Evolutionary conservation across 164 flowering plant genomes (phyloP).

Genomic region (Macadamia integrifolia): DNA sequence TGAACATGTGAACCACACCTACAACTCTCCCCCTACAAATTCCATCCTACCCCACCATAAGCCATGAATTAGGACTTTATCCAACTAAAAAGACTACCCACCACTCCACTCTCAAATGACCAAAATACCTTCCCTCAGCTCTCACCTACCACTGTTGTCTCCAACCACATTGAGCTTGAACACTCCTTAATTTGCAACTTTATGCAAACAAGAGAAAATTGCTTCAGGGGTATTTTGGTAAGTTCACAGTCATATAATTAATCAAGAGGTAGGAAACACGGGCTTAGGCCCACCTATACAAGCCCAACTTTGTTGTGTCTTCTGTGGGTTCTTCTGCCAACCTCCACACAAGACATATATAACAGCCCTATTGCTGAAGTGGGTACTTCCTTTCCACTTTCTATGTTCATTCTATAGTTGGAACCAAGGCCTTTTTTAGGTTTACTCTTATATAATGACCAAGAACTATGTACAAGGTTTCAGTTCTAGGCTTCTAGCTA

Average conservation of each 20-base stretch:
- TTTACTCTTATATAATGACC: too few relatives aligned
- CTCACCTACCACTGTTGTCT: too few relatives aligned
- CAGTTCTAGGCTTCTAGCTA: too few relatives aligned
- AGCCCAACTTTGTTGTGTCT: background rate
- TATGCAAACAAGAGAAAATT: too few relatives aligned
- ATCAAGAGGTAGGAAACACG: too few relatives aligned
- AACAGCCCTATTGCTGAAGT: too few relatives aligned
- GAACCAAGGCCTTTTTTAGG: background rate
- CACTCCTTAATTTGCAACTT: background rate
- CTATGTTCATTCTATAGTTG: too few relatives aligned
- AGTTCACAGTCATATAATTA: background rate
- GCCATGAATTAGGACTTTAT: background rate
- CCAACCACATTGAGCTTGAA: too few relatives aligned
- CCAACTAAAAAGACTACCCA: background rate
- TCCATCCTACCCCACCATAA: background rate
- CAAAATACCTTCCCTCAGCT: background rate
- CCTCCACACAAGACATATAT: too few relatives aligned
- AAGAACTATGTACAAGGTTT: too few relatives aligned
- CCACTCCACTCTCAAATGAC: background rate
- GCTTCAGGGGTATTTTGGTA: background rate
- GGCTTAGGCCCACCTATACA: background rate
- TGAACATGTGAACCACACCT: conserved; percentile 17
- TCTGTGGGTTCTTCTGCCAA: too few relatives aligned
- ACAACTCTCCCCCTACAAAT: background rate
- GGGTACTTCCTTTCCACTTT: too few relatives aligned